Percentiles rank a stretch among this genome's conserved stretches.
Evolutionary conservation across 2,329 filamentous ascomycete genomes (phyloP).

Genomic region (Xylaria sp.): DNA sequence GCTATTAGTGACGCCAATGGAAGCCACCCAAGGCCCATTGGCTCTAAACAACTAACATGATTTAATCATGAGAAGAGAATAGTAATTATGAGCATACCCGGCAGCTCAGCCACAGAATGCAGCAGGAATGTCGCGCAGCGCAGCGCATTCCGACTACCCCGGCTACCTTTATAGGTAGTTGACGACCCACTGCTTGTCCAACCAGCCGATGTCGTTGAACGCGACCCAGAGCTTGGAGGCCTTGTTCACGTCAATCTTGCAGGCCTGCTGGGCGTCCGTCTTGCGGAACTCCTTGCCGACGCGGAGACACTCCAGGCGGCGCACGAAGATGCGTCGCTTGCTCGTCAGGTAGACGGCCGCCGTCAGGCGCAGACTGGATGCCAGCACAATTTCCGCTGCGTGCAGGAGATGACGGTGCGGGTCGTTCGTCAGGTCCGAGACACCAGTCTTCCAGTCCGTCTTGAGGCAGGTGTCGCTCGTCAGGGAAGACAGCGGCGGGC

Average conservation of each 20-base stretch:
- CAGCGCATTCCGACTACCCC: background rate
- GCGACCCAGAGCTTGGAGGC: constrained; percentile 91
- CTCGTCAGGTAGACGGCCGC: constrained; percentile 91
- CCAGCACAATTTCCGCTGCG: constrained; percentile 79
- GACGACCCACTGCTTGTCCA: constrained; percentile 65
- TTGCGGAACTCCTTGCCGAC: constrained; percentile 89
- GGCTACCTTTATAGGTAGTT: constrained; percentile 47
- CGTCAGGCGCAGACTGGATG: constrained; percentile 82
- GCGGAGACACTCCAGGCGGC: constrained; percentile 73
- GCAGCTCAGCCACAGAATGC: constrained; percentile 27
- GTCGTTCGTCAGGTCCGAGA: constrained; percentile 80
- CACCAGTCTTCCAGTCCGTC: constrained; percentile 86
- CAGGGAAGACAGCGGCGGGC: constrained; percentile 74
- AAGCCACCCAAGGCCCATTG: background rate
- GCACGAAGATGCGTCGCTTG: constrained; percentile 90
- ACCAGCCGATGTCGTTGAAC: constrained; percentile 88
- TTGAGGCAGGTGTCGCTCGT: constrained; percentile 75
- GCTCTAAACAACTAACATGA: background rate
- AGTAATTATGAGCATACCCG: constrained; percentile 37
- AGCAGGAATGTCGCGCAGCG: background rate
- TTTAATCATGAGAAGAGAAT: background rate
- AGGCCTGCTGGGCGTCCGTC: constrained; percentile 95
- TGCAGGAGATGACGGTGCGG: constrained; percentile 77
- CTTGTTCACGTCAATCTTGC: constrained; percentile 98
- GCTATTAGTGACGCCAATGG: background rate